Percentiles rank a stretch among this genome's conserved stretches.
Conservation (phyloP, 352 stramenopile species). For the Pythium scleroteichum region DNA sequence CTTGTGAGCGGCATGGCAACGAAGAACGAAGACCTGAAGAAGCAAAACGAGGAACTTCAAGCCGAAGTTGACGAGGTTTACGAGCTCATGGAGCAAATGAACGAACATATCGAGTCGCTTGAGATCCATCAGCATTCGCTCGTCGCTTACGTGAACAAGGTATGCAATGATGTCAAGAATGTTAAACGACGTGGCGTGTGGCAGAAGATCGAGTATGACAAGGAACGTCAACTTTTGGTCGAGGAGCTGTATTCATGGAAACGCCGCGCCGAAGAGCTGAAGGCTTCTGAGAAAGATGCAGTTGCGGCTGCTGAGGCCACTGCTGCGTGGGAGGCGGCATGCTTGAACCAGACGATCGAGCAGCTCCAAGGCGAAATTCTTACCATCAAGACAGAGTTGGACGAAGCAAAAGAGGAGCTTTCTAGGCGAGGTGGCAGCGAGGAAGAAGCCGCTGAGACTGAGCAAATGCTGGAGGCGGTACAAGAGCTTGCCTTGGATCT, state of each 20-base stretch:
- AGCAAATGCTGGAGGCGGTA: conserved; percentile 28
- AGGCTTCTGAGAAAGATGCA: conserved; percentile 19
- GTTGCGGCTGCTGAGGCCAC: conserved; percentile 24
- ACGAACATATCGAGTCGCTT: conserved; percentile 26
- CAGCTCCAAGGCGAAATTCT: conserved; percentile 23
- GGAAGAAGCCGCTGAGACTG: conserved; percentile 18
- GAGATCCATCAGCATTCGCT: conserved; percentile 25
- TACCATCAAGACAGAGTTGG: conserved; percentile 20
- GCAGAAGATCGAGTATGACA: conserved; percentile 34
- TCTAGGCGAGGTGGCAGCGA: conserved; percentile 12
- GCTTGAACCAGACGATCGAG: conserved; percentile 32
- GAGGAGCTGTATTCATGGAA: conserved; percentile 32
- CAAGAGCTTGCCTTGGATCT: conserved; percentile 27
- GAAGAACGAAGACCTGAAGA: conserved; percentile 20
- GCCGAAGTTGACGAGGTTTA: conserved; percentile 21
- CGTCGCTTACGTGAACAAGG: conserved; percentile 27
- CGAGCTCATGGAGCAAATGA: conserved; percentile 28
- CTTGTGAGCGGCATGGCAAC: conserved; percentile 13
- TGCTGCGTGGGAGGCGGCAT: conserved; percentile 25
- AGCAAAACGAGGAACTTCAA: conserved; percentile 23
- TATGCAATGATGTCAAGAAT: conserved; percentile 28
- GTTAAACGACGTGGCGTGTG: conserved; percentile 29
- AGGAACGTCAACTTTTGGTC: conserved; percentile 28
- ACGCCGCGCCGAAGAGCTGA: conserved; percentile 19
- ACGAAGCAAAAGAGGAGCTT: conserved; percentile 21